These are phyloP conservation scores for Barnettozyma wickerhamii DNA, from an alignment of 805 yeast genomes.

Conservation along the genomic window DNA sequence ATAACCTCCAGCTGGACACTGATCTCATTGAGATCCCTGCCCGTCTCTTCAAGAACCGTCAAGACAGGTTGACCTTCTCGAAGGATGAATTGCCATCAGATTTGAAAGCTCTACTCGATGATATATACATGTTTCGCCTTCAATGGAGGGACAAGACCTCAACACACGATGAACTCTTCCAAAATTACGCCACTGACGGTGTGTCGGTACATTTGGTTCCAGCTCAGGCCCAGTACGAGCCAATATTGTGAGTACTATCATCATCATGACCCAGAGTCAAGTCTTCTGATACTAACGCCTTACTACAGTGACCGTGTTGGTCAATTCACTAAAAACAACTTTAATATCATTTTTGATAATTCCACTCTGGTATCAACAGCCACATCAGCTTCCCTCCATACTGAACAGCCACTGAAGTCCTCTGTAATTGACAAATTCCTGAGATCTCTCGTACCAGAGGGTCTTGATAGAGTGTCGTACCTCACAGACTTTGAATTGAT, in stretches of 20 bases:
- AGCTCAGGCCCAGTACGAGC: conserved; percentile 16
- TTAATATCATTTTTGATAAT: conserved; percentile 14
- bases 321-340: conserved; percentile 7
- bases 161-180: conserved; percentile 10
- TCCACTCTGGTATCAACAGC: conserved; percentile 17
- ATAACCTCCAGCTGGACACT: conserved; percentile 18
- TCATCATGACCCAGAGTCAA: no score
- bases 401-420: conserved; percentile 10
- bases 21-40: conserved; percentile 17
- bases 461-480: conserved; percentile 18
- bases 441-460: conserved; percentile 9
- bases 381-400: conserved; percentile 21
- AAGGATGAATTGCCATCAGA: conserved; percentile 18
- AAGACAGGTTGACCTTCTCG: conserved; percentile 17
- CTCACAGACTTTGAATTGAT: conserved; percentile 19
- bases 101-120: conserved; percentile 9
- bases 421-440: conserved; percentile 18
- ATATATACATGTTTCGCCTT: conserved; percentile 17
- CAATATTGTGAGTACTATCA: conserved; percentile 8
- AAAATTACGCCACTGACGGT: conserved; percentile 19
- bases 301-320: conserved; percentile 15
- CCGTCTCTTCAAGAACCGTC: conserved; percentile 16
- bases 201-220: conserved; percentile 20
- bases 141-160: conserved; percentile 16
- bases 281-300: no score